These are phyloP conservation scores for Cladosporium oxysporum DNA, from an alignment of 2,329 filamentous ascomycete species.

Conservation along the genomic window DNA sequence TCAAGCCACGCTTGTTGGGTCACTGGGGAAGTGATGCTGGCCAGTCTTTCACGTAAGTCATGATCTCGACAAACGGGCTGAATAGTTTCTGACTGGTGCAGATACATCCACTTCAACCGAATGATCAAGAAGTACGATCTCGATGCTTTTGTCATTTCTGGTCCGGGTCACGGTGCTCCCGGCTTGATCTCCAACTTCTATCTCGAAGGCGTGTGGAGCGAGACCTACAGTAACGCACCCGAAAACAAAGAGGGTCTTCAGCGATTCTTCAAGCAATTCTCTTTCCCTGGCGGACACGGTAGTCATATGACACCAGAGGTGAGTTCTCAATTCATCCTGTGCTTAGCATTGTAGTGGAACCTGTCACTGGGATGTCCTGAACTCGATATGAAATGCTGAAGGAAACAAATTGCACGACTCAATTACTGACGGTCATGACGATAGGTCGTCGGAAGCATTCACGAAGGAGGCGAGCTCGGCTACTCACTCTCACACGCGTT, in stretches of 20 bases:
- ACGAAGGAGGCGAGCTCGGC: slow-evolving; percentile 80
- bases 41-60: slow-evolving; percentile 65
- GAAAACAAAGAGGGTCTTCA: slow-evolving; percentile 69
- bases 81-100: slow-evolving; percentile 20
- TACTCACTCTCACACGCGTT: slow-evolving; percentile 80
- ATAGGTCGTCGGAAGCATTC: slow-evolving; percentile 37
- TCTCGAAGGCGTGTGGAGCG: slow-evolving; percentile 74
- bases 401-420: slow-evolving; percentile 41
- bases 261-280: slow-evolving; percentile 80
- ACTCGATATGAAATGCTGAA: background rate
- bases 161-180: slow-evolving; percentile 76
- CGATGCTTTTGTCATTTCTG: slow-evolving; percentile 71
- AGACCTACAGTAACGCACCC: slow-evolving; percentile 74
- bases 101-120: slow-evolving; percentile 77
- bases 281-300: slow-evolving; percentile 76
- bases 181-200: slow-evolving; percentile 75
- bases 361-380: background rate
- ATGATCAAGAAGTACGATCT: slow-evolving; percentile 79
- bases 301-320: slow-evolving; percentile 79
- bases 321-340: slow-evolving; percentile 44
- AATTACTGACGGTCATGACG: background rate
- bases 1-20: slow-evolving; percentile 73
- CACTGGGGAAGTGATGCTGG: slow-evolving; percentile 82
- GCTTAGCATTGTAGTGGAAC: background rate
- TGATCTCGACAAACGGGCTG: no score